Base-by-base conservation (phyloP, 164 flowering plant genomes). In the Tetracentron sinense region DNA sequence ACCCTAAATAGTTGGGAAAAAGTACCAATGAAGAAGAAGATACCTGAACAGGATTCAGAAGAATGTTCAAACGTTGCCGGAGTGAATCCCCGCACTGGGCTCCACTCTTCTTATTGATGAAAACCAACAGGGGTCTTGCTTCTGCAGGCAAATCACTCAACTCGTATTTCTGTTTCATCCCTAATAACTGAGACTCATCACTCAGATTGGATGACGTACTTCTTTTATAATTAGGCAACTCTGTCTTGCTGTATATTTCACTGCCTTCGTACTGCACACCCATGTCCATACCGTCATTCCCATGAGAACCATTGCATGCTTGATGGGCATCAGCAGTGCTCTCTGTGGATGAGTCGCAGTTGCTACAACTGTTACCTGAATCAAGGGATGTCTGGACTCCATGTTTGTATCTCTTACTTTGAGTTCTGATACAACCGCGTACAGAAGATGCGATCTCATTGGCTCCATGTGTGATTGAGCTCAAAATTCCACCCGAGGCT, bases 31-130 rank as follows among this genome's bases (percentile, higher is more conserved):
- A n/a, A n/a, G n/a, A n/a, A n/a, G n/a, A n/a, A n/a, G n/a, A n/a
- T n/a, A n/a, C 99, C 96, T 94, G 99, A 17, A 82, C 89, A 73
- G 99, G 99, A 78, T 94, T 94, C 69, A 94, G 56, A 51, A 94
- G 96, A 55, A 80, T 69, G 71, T 91, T 91, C 72, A 94, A 60
- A 28, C 97, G 95, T 49, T 66, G 92, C 79, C 69, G 81, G 46
- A 94, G 93, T 10, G 96, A 81, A 71, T 83, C 78, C 55, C 97
- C 99, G 42, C 90, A 85, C 57, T 84, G 96, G 29, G 97, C 96
- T 35, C 99, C 99, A 76, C 99, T 94, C 77, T 88, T 94, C 69
- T 86, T 89, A 84, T 94, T 94, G 51, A 91, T 79, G 71, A 94
- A 94, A 56, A 94, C 99, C 62, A 94, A 69, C 31, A 94, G 72